A percentile compares a stretch with the other conserved stretches of the same genome.
Evolutionary conservation across 495 filamentous ascomycete species (phyloP).

Genomic region (Cercophora samala): DNA sequence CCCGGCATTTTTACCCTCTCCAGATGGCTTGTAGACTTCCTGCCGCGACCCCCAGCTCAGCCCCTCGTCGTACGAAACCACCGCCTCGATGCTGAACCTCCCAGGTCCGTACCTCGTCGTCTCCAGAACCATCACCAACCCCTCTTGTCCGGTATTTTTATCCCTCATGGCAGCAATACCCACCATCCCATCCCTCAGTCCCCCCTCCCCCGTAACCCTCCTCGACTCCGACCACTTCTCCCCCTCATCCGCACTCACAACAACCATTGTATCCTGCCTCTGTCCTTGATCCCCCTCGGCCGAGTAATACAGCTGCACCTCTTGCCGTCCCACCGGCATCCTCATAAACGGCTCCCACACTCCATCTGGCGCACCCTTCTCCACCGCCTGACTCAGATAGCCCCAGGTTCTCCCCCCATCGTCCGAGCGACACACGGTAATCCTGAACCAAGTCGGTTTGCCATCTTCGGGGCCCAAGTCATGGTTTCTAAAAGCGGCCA

Average conservation of each 20-base stretch:
- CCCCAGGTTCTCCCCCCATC: background rate
- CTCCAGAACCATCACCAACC: constrained; percentile 38
- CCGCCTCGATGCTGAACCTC: constrained; percentile 51
- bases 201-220: constrained; percentile 34
- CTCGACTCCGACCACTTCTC: constrained; percentile 45
- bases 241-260: constrained; percentile 54
- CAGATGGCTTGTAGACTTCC: constrained; percentile 45
- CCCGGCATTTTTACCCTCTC: constrained; percentile 47
- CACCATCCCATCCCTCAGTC: constrained; percentile 57
- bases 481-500: background rate
- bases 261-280: constrained; percentile 58
- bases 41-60: constrained; percentile 52
- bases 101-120: constrained; percentile 44
- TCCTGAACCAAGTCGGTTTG: background rate
- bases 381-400: background rate
- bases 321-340: constrained; percentile 51
- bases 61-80: constrained; percentile 58
- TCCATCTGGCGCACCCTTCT: background rate
- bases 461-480: background rate
- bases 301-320: constrained; percentile 55
- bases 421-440: background rate
- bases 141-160: constrained; percentile 15
- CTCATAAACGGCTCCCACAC: background rate
- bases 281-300: constrained; percentile 28
- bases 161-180: constrained; percentile 44